Evolutionary conservation across 108 stramenopile genomes (phyloP), one percentile per base, ranked within the genome.

Genomic region (Asterionellopsis glacialis): DNA sequence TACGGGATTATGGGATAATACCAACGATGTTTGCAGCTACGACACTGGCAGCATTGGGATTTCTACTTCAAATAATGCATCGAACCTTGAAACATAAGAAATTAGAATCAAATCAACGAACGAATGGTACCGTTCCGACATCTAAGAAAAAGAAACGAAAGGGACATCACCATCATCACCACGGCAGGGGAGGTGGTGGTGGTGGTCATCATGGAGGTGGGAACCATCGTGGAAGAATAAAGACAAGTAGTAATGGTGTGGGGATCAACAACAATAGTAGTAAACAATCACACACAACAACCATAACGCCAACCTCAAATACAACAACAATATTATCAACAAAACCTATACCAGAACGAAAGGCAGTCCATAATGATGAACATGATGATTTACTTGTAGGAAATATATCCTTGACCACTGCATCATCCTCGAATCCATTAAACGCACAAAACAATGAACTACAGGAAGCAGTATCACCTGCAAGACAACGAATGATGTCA

Each of bases 1-100:
- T 85, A 33, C 33, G 73, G 11, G 76, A 81, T 57, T 67, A 74
- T 53, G 77, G 77, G 11, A 57, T 75, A 40, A 64, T 85, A 51
- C 60, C 77, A 51, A 76, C 79, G 15, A 68, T 72, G 0, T 49
- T 69, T 12, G 55, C 76, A 42, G 73, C 72, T 18, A 50, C 61
- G 9, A 68, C 72, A 14, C 58, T 82, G 24, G 49, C 61, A 15
- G 67, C 59, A n/a, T 13, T 85, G n/a, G 45, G 23, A n/a, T 40
- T 27, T 57, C 40, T 57, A 40, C 38, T 57, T 19, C n/a, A 38
- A 22, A 57, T 57, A 39, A n/a, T 57, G 41, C 56, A 21, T 15
- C 45, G 21, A 39, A 42, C 57, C 3, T 26, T 54, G 52, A 22
- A 16, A 26, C 52, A 33, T 33, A 33, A 33, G 33, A 33, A 33